Percentiles rank a stretch among this genome's conserved stretches.
These are phyloP conservation scores for Daldinia eschscholtzii DNA, from an alignment of 2,329 filamentous ascomycete species.

Conservation along the genomic window DNA sequence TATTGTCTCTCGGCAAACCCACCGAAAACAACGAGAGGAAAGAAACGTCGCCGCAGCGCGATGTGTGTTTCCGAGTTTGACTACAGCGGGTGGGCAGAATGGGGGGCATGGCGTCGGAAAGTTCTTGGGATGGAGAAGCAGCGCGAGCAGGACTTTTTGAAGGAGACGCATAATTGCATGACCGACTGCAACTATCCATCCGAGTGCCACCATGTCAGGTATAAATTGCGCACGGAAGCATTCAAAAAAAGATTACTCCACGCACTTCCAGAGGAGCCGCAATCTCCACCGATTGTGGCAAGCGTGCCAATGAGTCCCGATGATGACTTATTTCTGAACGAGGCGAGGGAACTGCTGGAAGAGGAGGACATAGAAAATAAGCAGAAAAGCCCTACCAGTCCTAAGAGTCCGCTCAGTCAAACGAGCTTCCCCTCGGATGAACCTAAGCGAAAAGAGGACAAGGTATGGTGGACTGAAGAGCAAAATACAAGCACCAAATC, in stretches of 20 bases:
- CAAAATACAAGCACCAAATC: slow-evolving; percentile 15
- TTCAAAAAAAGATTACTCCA: slow-evolving; percentile 49
- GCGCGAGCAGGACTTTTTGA: slow-evolving; percentile 45
- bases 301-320: slow-evolving; percentile 26
- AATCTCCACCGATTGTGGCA: slow-evolving; percentile 28
- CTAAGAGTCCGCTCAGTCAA: slow-evolving; percentile 43
- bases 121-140: slow-evolving; percentile 41
- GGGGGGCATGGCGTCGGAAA: slow-evolving; percentile 51
- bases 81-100: slow-evolving; percentile 50
- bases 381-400: slow-evolving; percentile 34
- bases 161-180: slow-evolving; percentile 44
- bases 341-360: slow-evolving; percentile 29
- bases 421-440: slow-evolving; percentile 43
- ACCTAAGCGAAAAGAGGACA: slow-evolving; percentile 17
- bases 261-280: slow-evolving; percentile 49
- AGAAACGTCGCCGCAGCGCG: slow-evolving; percentile 42
- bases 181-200: slow-evolving; percentile 57
- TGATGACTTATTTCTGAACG: slow-evolving; percentile 40
- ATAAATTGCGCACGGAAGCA: slow-evolving; percentile 58
- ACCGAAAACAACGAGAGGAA: slow-evolving; percentile 24
- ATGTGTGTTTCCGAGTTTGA: slow-evolving; percentile 50
- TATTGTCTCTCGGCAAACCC: slow-evolving; percentile 44
- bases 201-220: slow-evolving; percentile 57
- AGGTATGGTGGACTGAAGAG: slow-evolving; percentile 24
- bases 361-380: slow-evolving; percentile 10